Base-by-base conservation (phyloP, 2,329 filamentous ascomycete species). In the Fusarium setosum region DNA sequence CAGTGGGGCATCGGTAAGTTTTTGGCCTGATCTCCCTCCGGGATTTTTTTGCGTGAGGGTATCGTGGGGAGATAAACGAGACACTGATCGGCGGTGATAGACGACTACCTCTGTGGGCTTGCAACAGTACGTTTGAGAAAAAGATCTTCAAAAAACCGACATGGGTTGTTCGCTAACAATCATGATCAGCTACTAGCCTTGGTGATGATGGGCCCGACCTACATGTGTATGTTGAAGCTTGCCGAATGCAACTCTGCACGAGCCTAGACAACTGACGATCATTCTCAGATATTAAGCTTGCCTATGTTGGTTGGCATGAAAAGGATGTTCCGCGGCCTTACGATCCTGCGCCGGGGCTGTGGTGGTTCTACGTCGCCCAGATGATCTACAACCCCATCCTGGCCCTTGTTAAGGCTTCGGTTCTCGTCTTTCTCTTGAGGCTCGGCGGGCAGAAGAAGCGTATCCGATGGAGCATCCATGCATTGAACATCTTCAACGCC, bases 331-430 rank as follows among this genome's bases (percentile, higher is more conserved):
- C 61, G 2, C n/a, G 31, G 15, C 21, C 34, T 12, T 59, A 59
- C 32, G 49, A 59, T 23, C 20, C 54, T 12, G 29, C 45, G 11
- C 35, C 61, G 11, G 50, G 44, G 4, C 51, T 62, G 2, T 62
- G 59, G 65, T 79, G 74, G 74, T 76, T 76, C 69, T 82, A 77
- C 51, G 62, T 77, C 17, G 76, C 76, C 42, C 76, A 81, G 48
- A 68, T 81, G 17, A 68, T 80, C 4, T 82, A 83, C 72, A 82
- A 81, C 53, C 81, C 81, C 1, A 78, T 82, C 37, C 68, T 83
- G 3, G 78, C 79, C 20, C 71, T 83, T 12, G 79, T 82, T 57
- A 83, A 83, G 63, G 74, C 76, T 10, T 83, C 81, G 1, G 73
- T 82, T 15, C 72, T 83, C 9, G 56, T 82, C 9, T 82, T 82